phyloP scores from a whole-genome alignment of 352 stramenopile species.

The Phytophthora syringae region DNA sequence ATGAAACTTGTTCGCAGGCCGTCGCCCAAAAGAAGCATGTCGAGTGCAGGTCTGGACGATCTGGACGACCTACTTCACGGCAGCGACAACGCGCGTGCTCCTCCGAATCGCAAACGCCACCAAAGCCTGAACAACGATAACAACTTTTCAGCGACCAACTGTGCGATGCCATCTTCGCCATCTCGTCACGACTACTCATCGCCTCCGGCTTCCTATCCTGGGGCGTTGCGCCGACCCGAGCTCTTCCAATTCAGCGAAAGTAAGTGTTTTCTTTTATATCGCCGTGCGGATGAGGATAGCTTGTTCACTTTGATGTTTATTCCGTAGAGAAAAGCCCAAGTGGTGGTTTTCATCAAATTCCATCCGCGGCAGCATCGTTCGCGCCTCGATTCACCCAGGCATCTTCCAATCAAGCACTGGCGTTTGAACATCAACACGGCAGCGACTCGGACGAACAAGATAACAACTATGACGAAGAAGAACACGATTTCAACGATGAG shows the following conservation, averaged over 20 bases:
- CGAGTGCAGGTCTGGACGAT: slow-evolving; percentile 63
- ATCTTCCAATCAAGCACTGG: slow-evolving; percentile 22
- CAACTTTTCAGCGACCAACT: slow-evolving; percentile 29
- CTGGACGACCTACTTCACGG: slow-evolving; percentile 47
- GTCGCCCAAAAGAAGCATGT: slow-evolving; percentile 66
- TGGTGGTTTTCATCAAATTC: slow-evolving; percentile 14
- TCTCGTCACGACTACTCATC: slow-evolving; percentile 28
- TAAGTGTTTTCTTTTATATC: slow-evolving; percentile 31
- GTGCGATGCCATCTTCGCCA: slow-evolving; percentile 21
- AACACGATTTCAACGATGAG: slow-evolving; percentile 30
- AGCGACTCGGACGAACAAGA: slow-evolving; percentile 22
- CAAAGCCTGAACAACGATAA: slow-evolving; percentile 52
- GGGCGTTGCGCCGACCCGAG: slow-evolving; percentile 31
- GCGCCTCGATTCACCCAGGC: slow-evolving; percentile 19
- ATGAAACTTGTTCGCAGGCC: slow-evolving; percentile 33
- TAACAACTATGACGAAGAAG: slow-evolving; percentile 35
- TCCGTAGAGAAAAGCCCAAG: slow-evolving; percentile 20
- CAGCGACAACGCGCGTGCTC: slow-evolving; percentile 24
- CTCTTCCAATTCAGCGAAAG: slow-evolving; percentile 32
- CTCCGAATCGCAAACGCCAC: slow-evolving; percentile 57
- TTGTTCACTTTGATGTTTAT: slow-evolving; percentile 7
- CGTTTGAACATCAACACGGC: slow-evolving; percentile 10
- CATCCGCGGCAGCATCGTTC: slow-evolving; percentile 24
- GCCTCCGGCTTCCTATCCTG: slow-evolving; percentile 26
- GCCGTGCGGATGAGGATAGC: background rate